Evolutionary conservation across 345 rosid species (phyloP).

Genomic region (Eucalyptus coolabah): DNA sequence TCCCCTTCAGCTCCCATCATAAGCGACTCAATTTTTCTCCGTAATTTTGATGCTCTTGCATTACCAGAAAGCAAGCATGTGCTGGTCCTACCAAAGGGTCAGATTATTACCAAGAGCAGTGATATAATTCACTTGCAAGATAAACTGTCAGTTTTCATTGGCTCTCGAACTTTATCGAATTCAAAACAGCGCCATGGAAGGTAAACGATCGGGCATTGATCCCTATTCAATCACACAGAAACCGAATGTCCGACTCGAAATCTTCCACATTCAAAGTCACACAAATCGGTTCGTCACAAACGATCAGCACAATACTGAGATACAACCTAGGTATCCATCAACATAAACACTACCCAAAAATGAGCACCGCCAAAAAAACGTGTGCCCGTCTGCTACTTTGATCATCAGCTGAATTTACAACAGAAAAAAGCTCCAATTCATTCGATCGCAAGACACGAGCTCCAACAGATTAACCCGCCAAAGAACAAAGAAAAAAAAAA

Average conservation of each 20-base stretch:
- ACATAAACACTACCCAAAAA: background rate
- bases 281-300: background rate
- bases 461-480: background rate
- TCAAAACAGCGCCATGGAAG: background rate
- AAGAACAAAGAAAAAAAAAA: background rate
- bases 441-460: background rate
- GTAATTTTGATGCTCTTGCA: background rate
- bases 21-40: background rate
- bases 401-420: background rate
- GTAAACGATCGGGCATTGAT: background rate
- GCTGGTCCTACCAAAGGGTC: background rate
- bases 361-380: background rate
- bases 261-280: background rate
- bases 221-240: background rate
- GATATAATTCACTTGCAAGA: background rate
- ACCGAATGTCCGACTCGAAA: background rate
- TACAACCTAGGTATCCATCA: background rate
- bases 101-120: background rate
- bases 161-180: background rate
- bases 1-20: background rate
- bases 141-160: background rate
- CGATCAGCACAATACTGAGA: background rate
- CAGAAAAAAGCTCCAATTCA: background rate
- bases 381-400: background rate
- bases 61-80: background rate